A percentile compares a stretch with the other conserved stretches of the same genome.
phyloP scores from a whole-genome alignment of 257 asterid species.

The Orobanche coerulescens region DNA sequence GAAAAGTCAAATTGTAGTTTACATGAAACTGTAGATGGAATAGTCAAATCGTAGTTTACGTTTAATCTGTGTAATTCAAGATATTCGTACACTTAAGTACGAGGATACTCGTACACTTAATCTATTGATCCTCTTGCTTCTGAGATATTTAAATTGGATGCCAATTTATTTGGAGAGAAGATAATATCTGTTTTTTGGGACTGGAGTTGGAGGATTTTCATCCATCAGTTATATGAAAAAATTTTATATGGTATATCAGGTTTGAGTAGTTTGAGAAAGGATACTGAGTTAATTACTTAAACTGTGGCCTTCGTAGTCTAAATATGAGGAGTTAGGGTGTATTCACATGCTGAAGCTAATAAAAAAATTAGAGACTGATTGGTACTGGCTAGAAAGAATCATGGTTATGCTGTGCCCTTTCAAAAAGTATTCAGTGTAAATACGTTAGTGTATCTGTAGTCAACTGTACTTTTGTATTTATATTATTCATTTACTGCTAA shows the following conservation, averaged over 20 bases:
- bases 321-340: not conserved
- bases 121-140: not conserved
- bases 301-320: not conserved
- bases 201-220: not conserved
- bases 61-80: not conserved
- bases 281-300: not conserved
- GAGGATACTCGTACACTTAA: not conserved
- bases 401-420: slow-evolving; percentile 1
- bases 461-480: not conserved
- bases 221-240: not conserved
- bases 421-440: not conserved
- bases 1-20: not conserved
- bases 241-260: not conserved
- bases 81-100: not conserved
- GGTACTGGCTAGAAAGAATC: not conserved
- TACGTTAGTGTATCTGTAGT: not conserved
- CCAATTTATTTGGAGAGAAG: not conserved
- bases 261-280: not conserved
- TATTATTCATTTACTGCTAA: not conserved
- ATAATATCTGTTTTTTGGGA: not conserved
- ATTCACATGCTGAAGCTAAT: not conserved
- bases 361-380: not conserved
- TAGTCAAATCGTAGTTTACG: not conserved
- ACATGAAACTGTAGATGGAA: not conserved
- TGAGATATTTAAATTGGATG: not conserved